Base-by-base conservation (phyloP, 2,329 filamentous ascomycete species). In the Xylaria sp. region DNA sequence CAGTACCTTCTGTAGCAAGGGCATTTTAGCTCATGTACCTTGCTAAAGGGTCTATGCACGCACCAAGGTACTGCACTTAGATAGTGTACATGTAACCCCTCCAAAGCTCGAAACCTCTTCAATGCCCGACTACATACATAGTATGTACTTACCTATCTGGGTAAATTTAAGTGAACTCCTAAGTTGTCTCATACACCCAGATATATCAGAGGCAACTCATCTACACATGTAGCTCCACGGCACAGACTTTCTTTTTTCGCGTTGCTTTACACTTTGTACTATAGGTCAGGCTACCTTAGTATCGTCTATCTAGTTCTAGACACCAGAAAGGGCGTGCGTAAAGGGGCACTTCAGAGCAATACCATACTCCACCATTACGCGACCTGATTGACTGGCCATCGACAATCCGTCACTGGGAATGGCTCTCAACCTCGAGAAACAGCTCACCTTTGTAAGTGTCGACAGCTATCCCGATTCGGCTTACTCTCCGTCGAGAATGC, bases 351-450 rank as follows among this genome's bases (percentile, higher is more conserved):
- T n/a, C 7, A 8, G 25, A 32, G 37, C 28, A 41, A 23, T 44
- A 64, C 60, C 3, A 55, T 60, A 20, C 41, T 32, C 41, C 23
- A 50, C 51, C 59, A 48, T 39, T 18, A 15, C 39, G 46, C 41
- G 52, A n/a, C 34, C 13, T 55, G 18, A 18, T 13, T 55, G 18
- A 18, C 41, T 39, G 23, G 20, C 50, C 28, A 20, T 10, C 34
- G 62, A 37, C 52, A 37, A 18, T 51, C 10, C 28, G 28, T 46
- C 61, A 71, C 51, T 66, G 71, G 73, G 72, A 66, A 90, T 90
- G 88, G 88, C 89, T 75, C 87, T 96, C 77, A 91, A 94, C 77
- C 87, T 96, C 62, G 93, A 96, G 83, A 92, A 90, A 79, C 93
- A 95, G 78, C 86, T 96, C 76, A 89, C 89, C 81, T 94, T 94